These are phyloP conservation scores for Cornus suecica DNA, from an alignment of 148 eudicot species.

Conservation along the genomic window DNA sequence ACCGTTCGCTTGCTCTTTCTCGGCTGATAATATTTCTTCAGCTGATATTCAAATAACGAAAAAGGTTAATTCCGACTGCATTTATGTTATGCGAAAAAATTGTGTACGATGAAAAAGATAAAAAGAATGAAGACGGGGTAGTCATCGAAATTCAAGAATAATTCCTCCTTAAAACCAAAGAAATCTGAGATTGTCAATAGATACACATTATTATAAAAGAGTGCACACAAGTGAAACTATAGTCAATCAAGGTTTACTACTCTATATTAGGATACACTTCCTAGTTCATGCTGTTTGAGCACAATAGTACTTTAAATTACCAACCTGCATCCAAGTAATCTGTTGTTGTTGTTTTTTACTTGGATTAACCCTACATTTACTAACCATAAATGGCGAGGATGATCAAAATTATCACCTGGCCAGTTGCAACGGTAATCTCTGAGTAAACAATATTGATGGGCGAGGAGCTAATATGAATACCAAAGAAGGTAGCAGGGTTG, in stretches of 20 bases:
- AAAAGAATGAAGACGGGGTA: too few species aligned
- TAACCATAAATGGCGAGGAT: not conserved
- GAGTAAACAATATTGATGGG: constrained; percentile 75
- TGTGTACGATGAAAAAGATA: too few species aligned
- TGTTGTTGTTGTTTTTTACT: not conserved
- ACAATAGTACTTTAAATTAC: too few species aligned
- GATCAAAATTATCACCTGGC: constrained; percentile 50
- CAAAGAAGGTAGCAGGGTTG: constrained; percentile 93
- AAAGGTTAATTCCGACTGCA: constrained; percentile 36
- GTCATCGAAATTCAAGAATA: too few species aligned
- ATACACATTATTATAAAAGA: not conserved
- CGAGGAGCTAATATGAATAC: constrained; percentile 70
- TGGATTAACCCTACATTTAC: not conserved
- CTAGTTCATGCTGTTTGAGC: not conserved
- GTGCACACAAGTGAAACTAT: not conserved
- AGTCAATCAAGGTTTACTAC: not conserved
- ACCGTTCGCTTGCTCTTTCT: constrained; percentile 62
- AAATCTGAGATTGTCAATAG: not conserved
- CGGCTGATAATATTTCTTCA: constrained; percentile 64
- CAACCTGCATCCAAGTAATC: not conserved
- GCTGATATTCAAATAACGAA: too few species aligned
- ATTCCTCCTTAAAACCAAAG: not conserved
- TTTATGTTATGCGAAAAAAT: not conserved
- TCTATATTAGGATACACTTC: not conserved
- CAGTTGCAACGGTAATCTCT: constrained; percentile 68